Percentiles rank a stretch among this genome's conserved stretches.
Evolutionary conservation across 305 asterid genomes (phyloP).

Genomic region (Fraxinus greggii): DNA sequence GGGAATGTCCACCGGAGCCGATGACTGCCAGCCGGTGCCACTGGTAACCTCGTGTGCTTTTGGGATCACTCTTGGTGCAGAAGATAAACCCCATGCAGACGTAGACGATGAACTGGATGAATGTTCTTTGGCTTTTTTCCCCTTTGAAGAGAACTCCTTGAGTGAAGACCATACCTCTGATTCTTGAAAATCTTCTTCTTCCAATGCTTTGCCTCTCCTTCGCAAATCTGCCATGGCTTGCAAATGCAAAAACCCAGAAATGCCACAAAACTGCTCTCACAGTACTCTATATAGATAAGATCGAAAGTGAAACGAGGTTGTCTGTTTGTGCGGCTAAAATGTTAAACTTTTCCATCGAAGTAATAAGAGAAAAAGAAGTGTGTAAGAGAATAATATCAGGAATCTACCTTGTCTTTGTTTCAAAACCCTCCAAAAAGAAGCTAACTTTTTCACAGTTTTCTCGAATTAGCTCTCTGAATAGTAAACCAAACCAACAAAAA

Average conservation of each 20-base stretch:
- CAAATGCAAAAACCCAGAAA: not conserved
- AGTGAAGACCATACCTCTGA: slow-evolving; percentile 44
- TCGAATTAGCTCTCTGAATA: not conserved
- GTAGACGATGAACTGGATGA: slow-evolving; percentile 6
- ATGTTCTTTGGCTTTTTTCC: slow-evolving; percentile 6
- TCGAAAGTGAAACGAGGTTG: no score
- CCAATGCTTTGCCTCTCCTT: slow-evolving; percentile 17
- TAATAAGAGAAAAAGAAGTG: slow-evolving; percentile 2
- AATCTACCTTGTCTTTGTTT: slow-evolving; percentile 30
- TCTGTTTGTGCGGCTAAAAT: no score
- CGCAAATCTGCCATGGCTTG: slow-evolving; percentile 24
- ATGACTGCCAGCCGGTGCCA: slow-evolving; percentile 12
- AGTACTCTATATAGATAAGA: not conserved
- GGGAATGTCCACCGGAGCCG: slow-evolving; percentile 42
- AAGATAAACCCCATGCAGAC: slow-evolving; percentile 29
- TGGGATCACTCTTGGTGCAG: slow-evolving; percentile 33
- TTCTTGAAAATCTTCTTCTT: slow-evolving; percentile 43
- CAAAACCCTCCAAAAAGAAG: slow-evolving; percentile 24
- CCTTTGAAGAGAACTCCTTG: not conserved
- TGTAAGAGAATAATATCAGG: slow-evolving; percentile 36
- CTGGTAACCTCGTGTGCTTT: slow-evolving; percentile 25
- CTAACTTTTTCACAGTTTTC: slow-evolving; percentile 10
- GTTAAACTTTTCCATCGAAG: slow-evolving; percentile 20
- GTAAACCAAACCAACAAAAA: not conserved
- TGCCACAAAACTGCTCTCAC: not conserved